Evolutionary conservation across 257 asterid genomes (phyloP).

Genomic region (Datura wrightii): DNA sequence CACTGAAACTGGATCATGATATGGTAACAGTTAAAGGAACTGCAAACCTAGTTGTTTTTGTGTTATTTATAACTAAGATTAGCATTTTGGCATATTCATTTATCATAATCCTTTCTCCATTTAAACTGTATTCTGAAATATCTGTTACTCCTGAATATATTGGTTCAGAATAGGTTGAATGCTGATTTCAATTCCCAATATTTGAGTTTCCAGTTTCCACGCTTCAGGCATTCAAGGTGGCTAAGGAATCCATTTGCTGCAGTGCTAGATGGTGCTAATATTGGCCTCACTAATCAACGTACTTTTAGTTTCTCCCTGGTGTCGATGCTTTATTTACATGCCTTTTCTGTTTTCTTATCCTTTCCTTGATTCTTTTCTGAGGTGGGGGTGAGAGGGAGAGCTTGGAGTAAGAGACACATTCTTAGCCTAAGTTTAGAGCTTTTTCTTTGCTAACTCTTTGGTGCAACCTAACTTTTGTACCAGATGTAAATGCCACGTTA

Average conservation of each 20-base stretch:
- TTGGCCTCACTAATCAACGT: constrained; percentile 63
- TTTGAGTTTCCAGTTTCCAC: not conserved
- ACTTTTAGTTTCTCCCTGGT: constrained; percentile 69
- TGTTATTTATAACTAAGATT: not conserved
- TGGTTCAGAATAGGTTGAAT: not conserved
- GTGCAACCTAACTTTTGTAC: not conserved
- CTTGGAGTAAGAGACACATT: not conserved
- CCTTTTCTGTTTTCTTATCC: not conserved
- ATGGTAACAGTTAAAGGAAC: not conserved
- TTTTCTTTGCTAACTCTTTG: not conserved
- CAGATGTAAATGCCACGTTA: not conserved
- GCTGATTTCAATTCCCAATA: constrained; percentile 25
- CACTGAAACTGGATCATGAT: not conserved
- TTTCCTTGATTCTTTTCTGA: not conserved
- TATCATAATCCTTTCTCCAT: not conserved
- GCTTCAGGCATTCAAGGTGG: constrained; percentile 54
- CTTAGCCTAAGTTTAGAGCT: not conserved
- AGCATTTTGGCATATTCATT: not conserved
- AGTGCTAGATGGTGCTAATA: constrained; percentile 83
- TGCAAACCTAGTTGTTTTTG: not conserved
- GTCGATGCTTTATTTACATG: not conserved
- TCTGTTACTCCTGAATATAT: not conserved
- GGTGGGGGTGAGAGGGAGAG: too few species aligned
- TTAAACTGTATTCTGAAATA: not conserved
- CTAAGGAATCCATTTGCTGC: constrained; percentile 86